Base-by-base conservation (phyloP, 2,329 filamentous ascomycete genomes). In the Ophiosphaerella korrae region DNA sequence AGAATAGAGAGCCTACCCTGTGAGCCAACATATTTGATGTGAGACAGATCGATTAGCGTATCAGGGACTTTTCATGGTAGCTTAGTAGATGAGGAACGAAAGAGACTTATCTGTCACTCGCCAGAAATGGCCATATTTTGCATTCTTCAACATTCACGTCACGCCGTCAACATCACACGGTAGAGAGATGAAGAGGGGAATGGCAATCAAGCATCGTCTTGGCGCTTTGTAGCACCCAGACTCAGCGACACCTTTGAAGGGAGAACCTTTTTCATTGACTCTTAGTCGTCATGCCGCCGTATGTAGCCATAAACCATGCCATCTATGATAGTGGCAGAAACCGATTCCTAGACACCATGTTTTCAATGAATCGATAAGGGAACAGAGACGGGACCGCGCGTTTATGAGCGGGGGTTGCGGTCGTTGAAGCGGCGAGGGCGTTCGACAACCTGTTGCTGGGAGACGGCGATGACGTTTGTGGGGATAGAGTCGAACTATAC, bases 151-250 rank as follows among this genome's bases (percentile, higher is more conserved):
- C 14, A 39, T 39, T 18, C 14, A 39, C 14, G 9, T 16, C 26
- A 29, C 26, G 26, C 26, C 13, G 32, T 33, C 8, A 21, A 16
- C 48, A 53, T 57, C 55, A 57, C 58, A 36, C 24, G 32, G 26
- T 43, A 47, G 48, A 54, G 57, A 60, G 48, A 43, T 49, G 58
- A 11, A 6, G 26, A 29, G 63, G 55, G 18, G 65, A 64, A 58
- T 96, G 91, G 91, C 91, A 86, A 92, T 96, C 91, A 90, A 96
- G 90, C 90, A 74, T 94, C 85, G 84, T 90, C 87, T 23, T 61
- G 37, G 47, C 50, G 50, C 56, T 60, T 66, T 80, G 81, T 80
- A 52, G 64, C 59, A 59, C 53, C 57, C 57, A 45, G 87, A 91
- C 82, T 93, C 88, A 77, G 90, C 91, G 91, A 96, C 91, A 96